Base-by-base conservation (phyloP, 2,329 filamentous ascomycete genomes). In the Ophiostoma perfectum region DNA sequence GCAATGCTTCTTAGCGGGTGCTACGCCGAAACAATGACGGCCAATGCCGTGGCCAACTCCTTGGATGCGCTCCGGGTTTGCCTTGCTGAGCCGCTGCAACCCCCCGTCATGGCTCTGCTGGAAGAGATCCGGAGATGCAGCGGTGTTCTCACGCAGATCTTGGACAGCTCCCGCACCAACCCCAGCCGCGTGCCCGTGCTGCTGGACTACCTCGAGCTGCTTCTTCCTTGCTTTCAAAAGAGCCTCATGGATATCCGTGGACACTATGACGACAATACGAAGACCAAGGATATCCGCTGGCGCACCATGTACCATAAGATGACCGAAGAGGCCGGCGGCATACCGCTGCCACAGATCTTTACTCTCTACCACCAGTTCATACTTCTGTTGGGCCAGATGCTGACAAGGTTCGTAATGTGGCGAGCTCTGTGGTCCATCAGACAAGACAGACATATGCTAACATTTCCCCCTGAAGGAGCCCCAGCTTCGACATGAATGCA, bases 301-400 rank as follows among this genome's bases (percentile, higher is more conserved):
- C 80, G 81, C 58, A 81, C 80, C 72, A 87, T 88, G 84, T 86
- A 83, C 73, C 80, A 86, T 74, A 76, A 78, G 5, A 81, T 88
- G 80, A 80, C 79, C 7, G 79, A 82, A 38, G 83, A 88, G 73
- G 81, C 81, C 3, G 81, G 78, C 2, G 81, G 78, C 2, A 79
- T 85, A 44, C 78, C 78, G 5, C 76, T 88, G 1, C 81, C 81
- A 0, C 80, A 82, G 16, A 79, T 85, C 6, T 87, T 88, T 70
- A 75, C 80, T 41, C 78, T 86, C 67, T 87, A 86, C 73, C 85
- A 86, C 71, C 79, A 82, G 66, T 86, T 84, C 71, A 74, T 88
- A 64, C 75, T 77, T 2, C 76, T 82, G 42, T 75, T 87, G 42
- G 78, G 80, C 70, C 80, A 82, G 68, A 77, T 88, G 70, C 75